Evolutionary conservation across 78 protist genomes (phyloP).

Genomic region (Protostelium mycophagum): DNA sequence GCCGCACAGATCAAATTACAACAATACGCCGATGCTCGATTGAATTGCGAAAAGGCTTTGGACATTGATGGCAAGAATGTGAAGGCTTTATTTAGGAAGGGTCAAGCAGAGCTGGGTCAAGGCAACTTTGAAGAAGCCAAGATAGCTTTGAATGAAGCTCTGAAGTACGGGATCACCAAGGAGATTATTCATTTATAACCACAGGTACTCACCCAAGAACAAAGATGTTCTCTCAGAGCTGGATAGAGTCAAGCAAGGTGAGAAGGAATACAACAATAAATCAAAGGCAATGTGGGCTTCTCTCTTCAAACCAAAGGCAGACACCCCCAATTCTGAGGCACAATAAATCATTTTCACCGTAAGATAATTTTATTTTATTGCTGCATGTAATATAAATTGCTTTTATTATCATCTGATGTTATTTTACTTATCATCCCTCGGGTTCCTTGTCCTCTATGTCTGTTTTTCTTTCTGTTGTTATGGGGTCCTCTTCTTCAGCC

Average conservation of each 20-base stretch:
- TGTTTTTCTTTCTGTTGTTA: no score
- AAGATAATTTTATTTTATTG: no score
- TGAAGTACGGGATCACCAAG: neutral
- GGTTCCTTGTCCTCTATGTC: no score
- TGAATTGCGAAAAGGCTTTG: conserved; percentile 31
- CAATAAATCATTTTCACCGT: no score
- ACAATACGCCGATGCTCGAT: neutral
- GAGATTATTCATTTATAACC: neutral
- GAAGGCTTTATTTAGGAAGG: conserved; percentile 53
- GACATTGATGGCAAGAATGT: conserved; percentile 40
- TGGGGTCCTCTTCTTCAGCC: no score
- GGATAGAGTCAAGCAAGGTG: neutral
- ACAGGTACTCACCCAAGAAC: conserved; percentile 1
- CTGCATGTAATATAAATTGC: no score
- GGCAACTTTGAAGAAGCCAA: conserved; percentile 33
- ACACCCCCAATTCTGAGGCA: no score
- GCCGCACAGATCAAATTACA: conserved; percentile 1
- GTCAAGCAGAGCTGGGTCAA: conserved; percentile 18
- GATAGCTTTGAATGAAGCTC: conserved; percentile 31
- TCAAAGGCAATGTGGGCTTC: neutral
- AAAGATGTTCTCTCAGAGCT: neutral
- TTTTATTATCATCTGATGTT: no score
- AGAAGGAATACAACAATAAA: neutral
- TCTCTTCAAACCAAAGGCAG: neutral
- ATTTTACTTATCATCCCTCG: no score